Conservation (phyloP, 2,329 filamentous ascomycete species). For the Rutstroemia sp. region DNA sequence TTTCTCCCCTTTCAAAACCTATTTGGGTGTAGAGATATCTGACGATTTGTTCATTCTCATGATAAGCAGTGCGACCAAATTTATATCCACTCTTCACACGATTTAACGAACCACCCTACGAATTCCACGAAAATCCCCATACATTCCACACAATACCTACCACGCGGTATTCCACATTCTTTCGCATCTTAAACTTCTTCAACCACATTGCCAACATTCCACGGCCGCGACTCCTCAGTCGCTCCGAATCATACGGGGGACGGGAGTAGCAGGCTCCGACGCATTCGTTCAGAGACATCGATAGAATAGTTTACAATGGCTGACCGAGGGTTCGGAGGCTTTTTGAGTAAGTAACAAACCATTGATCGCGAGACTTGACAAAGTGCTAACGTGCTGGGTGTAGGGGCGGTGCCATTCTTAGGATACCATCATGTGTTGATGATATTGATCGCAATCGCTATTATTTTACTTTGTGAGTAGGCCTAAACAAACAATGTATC, state of each 20-base stretch:
- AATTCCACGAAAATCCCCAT: neutral
- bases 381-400: slow-evolving; percentile 7
- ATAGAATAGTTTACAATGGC: slow-evolving; percentile 13
- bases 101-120: neutral
- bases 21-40: slow-evolving; percentile 3
- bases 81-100: slow-evolving; percentile 5
- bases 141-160: neutral
- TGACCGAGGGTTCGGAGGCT: slow-evolving; percentile 23
- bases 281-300: slow-evolving; percentile 6
- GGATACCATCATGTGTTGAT: slow-evolving; percentile 86
- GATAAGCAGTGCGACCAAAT: slow-evolving; percentile 4
- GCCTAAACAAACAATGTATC: neutral
- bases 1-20: neutral
- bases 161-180: slow-evolving; percentile 14
- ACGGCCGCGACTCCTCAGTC: slow-evolving; percentile 28
- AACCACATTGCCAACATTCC: slow-evolving; percentile 23
- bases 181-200: slow-evolving; percentile 11
- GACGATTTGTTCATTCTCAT: slow-evolving; percentile 2
- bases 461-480: slow-evolving; percentile 85
- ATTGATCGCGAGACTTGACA: neutral
- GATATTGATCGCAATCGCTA: slow-evolving; percentile 88
- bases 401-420: slow-evolving; percentile 61
- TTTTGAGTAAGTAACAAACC: slow-evolving; percentile 25
- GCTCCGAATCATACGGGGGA: slow-evolving; percentile 25
- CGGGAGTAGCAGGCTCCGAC: slow-evolving; percentile 26